Base-by-base conservation (phyloP, 1,139 yeast species). In the Kodamaea derodonti region DNA sequence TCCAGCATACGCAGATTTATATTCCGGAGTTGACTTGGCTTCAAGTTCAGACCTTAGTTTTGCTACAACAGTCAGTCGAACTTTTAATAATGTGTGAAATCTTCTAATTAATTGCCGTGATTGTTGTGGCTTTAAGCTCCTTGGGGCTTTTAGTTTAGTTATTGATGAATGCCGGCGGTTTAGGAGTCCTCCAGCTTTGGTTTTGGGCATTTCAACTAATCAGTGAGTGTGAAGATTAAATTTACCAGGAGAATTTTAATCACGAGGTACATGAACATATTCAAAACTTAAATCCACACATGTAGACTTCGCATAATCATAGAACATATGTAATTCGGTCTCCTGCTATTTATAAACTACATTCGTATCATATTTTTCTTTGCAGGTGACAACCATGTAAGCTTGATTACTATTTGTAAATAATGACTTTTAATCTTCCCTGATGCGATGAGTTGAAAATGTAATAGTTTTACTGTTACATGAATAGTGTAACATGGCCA, bases 21-120 rank as follows among this genome's bases (percentile, higher is more conserved):
- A 38, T 11, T n/a, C 26, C 12, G 10, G 22, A 3, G 25, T 15
- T 2, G 24, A 4, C 25, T 30, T 35, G 2, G 14, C 27, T 22
- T 35, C 34, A n/a, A 24, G 10, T 18, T 14, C 26, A 3, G 34
- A 10, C 4, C 14, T 16, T 20, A 58, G 47, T 37, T 52, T 57
- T 9, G 39, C 35, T 34, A 74, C 48, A 3, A 78, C 59, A 1
- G 62, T 41, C 15, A 60, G 57, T 39, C 70, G 69, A 37, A 72
- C 68, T 45, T 78, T 80, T 36, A 77, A 67, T 24, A 84, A 58
- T 3, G 76, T 69, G 55, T 84, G 94, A 46, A 75, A 84, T 32
- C 88, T 56, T 42, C 92, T 67, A 24, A 84, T 84, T 13, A 84
- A 63, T 45, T 72, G 77, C 33, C 92, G 61, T 0, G 92, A 80